Evolutionary conservation across 495 filamentous ascomycete genomes (phyloP).

Genomic region (Penicillium paradoxum): DNA sequence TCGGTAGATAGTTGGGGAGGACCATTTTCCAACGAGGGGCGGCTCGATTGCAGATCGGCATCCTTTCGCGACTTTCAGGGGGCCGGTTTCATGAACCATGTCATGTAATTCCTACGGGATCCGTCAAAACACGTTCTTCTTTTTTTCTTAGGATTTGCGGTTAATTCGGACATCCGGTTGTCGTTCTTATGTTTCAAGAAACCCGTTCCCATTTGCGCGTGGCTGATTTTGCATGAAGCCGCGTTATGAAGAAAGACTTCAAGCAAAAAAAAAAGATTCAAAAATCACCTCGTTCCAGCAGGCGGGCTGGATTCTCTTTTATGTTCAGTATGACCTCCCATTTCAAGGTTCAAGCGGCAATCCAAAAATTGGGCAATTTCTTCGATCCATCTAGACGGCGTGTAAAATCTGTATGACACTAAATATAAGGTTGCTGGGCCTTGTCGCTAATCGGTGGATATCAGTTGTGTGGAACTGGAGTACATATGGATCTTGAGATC

Average conservation of each 20-base stretch:
- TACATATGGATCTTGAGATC: slow-evolving; percentile 1
- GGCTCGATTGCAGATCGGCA: slow-evolving; percentile 41
- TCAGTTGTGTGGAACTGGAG: slow-evolving; percentile 2
- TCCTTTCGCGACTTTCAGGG: slow-evolving; percentile 27
- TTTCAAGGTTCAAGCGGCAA: slow-evolving; percentile 38
- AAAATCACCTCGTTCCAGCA: slow-evolving; percentile 40
- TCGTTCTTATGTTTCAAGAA: slow-evolving; percentile 34
- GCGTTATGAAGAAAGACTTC: slow-evolving; percentile 36
- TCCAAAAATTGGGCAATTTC: slow-evolving; percentile 29
- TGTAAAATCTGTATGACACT: neutral
- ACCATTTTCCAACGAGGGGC: slow-evolving; percentile 38
- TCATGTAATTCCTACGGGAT: slow-evolving; percentile 42
- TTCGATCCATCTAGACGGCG: neutral
- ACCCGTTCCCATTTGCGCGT: slow-evolving; percentile 26
- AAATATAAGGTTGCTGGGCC: slow-evolving; percentile 6
- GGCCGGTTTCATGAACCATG: slow-evolving; percentile 33
- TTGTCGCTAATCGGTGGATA: neutral
- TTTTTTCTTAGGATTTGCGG: slow-evolving; percentile 30
- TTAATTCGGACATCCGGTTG: slow-evolving; percentile 36
- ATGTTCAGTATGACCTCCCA: slow-evolving; percentile 43
- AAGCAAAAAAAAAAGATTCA: slow-evolving; percentile 38
- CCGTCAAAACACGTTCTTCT: slow-evolving; percentile 28
- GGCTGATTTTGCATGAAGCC: slow-evolving; percentile 37
- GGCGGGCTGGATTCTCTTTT: slow-evolving; percentile 33
- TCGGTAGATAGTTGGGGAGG: slow-evolving; percentile 46